phyloP scores from a whole-genome alignment of 345 rosid species.

The Camelina hispida region DNA sequence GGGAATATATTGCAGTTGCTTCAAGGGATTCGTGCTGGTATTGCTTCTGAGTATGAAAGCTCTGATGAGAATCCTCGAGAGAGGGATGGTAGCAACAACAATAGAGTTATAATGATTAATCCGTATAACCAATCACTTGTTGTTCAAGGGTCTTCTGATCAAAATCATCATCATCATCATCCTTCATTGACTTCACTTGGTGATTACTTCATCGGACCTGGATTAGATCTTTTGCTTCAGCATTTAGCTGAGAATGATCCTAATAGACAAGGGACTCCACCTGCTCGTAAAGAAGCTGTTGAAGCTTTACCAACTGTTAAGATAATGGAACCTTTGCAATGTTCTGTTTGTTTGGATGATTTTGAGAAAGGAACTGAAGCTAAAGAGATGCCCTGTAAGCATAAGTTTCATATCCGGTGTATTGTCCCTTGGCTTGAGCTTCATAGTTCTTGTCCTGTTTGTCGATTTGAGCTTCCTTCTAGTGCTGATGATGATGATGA shows the following conservation, averaged over 20 bases:
- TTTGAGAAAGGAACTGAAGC: constrained; percentile 67
- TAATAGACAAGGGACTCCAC: constrained; percentile 84
- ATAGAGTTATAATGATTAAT: constrained; percentile 64
- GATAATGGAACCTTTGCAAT: constrained; percentile 62
- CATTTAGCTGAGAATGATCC: constrained; percentile 93
- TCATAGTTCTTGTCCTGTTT: constrained; percentile 91
- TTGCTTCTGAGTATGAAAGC: constrained; percentile 67
- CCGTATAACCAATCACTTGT: constrained; percentile 64
- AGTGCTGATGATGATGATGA: constrained; percentile 63
- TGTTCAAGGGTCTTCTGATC: constrained; percentile 42
- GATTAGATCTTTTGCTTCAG: constrained; percentile 79
- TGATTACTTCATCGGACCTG: constrained; percentile 86
- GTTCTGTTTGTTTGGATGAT: constrained; percentile 89
- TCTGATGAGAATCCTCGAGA: constrained; percentile 49
- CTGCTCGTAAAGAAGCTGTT: constrained; percentile 80
- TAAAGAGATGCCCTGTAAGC: constrained; percentile 92
- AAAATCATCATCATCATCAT: constrained; percentile 46
- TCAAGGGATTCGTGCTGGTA: constrained; percentile 80
- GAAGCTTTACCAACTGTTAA: constrained; percentile 73
- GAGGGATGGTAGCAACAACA: constrained; percentile 44
- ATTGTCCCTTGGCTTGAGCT: constrained; percentile 89
- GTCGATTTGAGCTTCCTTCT: constrained; percentile 73
- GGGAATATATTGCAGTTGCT: constrained; percentile 75
- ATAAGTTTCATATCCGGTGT: constrained; percentile 79
- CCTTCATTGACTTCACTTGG: constrained; percentile 66